Conservation (phyloP, 306 rosid species). For the Vachellia collinsii region DNA sequence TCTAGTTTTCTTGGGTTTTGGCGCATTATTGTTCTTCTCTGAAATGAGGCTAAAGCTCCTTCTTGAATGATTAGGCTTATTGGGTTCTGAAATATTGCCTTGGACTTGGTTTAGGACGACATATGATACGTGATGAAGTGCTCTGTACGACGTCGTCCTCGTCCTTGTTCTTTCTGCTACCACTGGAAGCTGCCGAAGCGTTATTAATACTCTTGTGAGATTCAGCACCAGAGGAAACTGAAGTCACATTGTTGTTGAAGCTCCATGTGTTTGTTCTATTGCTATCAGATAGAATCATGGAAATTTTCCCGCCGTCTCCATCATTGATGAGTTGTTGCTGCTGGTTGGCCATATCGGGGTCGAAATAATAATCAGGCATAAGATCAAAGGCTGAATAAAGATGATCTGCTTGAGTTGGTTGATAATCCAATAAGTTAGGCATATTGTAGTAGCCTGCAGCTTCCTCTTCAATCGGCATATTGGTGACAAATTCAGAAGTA, state of each 20-base stretch:
- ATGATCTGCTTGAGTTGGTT: conserved; percentile 30
- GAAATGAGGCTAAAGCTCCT: conserved; percentile 55
- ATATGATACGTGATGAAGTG: neutral
- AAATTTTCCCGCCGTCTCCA: conserved; percentile 44
- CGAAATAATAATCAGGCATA: conserved; percentile 39
- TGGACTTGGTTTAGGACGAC: neutral
- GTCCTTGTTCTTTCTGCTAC: too few relatives aligned
- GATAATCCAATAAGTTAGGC: conserved; percentile 39
- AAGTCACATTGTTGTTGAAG: conserved; percentile 43
- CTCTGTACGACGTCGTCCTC: too few relatives aligned
- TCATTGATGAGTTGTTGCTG: conserved; percentile 18
- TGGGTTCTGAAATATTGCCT: neutral
- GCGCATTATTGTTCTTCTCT: conserved; percentile 40
- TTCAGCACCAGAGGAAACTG: conserved; percentile 62
- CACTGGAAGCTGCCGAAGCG: too few relatives aligned
- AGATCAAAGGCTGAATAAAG: conserved; percentile 30
- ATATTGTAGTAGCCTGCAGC: conserved; percentile 39
- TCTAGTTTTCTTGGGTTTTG: conserved; percentile 67
- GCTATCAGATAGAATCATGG: conserved; percentile 56
- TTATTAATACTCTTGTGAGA: conserved; percentile 33
- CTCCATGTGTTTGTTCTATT: conserved; percentile 56
- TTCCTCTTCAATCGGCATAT: conserved; percentile 41
- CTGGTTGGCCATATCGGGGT: conserved; percentile 34
- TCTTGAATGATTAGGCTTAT: conserved; percentile 10
- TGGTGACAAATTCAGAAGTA: conserved; percentile 42